Evolutionary conservation across 2,329 filamentous ascomycete species (phyloP).

Genomic region (Rachicladosporium sp.): DNA sequence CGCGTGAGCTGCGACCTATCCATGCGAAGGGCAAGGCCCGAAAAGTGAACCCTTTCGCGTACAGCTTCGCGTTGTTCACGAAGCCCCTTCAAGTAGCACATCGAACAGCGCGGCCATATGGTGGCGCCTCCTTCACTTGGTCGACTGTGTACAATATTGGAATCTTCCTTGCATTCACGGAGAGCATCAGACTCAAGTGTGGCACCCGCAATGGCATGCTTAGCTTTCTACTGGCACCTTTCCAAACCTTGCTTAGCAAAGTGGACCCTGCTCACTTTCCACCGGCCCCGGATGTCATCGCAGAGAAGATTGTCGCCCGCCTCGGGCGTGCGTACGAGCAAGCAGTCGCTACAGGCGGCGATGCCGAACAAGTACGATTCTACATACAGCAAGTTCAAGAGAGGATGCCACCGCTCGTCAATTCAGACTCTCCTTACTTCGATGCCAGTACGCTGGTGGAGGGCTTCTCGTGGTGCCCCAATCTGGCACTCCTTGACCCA

Average conservation of each 20-base stretch:
- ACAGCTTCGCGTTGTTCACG: neutral
- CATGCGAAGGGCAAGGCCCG: neutral
- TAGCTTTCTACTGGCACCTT: slow-evolving; percentile 9
- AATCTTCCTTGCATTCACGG: slow-evolving; percentile 15
- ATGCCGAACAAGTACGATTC: neutral
- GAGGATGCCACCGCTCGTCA: neutral
- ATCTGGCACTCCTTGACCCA: slow-evolving; percentile 43
- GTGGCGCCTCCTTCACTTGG: slow-evolving; percentile 5
- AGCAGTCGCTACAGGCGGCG: neutral
- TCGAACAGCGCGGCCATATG: slow-evolving; percentile 9
- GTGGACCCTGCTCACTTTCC: neutral
- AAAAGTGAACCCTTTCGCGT: neutral
- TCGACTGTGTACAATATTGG: slow-evolving; percentile 12
- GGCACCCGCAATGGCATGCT: slow-evolving; percentile 16
- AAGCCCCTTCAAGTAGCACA: slow-evolving; percentile 1
- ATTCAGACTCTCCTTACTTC: neutral
- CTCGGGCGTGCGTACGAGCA: slow-evolving; percentile 1
- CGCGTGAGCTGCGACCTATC: neutral
- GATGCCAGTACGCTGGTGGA: slow-evolving; percentile 42
- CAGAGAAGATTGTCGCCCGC: neutral
- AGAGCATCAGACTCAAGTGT: slow-evolving; percentile 18
- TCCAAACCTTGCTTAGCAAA: slow-evolving; percentile 4
- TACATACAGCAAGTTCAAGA: slow-evolving; percentile 2
- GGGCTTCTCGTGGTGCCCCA: slow-evolving; percentile 49
- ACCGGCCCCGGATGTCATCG: neutral